Evolutionary conservation across 1,284 basidiomycete genomes (phyloP).

Genomic region (Rhodotorula mucilaginosa): DNA sequence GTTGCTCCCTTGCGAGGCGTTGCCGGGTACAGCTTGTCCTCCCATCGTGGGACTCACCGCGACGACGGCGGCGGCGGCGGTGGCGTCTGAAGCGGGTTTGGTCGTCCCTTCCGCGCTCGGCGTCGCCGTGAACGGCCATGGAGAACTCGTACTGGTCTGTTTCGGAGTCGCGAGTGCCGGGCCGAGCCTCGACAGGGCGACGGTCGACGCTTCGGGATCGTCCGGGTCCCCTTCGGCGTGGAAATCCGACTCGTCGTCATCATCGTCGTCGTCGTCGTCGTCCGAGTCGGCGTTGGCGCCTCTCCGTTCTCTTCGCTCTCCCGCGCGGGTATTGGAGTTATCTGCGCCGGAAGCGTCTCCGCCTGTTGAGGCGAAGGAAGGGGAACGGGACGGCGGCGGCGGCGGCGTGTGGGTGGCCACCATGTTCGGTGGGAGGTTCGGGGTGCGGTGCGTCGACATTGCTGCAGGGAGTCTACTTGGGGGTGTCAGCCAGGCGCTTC

Average conservation of each 20-base stretch:
- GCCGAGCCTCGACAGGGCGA: conserved; percentile 13
- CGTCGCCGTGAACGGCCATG: conserved; percentile 37
- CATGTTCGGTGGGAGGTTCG: conserved; percentile 9
- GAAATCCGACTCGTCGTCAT: conserved; percentile 31
- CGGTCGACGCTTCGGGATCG: conserved; percentile 13
- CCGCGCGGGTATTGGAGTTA: conserved; percentile 45
- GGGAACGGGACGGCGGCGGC: conserved; percentile 38
- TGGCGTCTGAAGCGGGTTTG: not conserved
- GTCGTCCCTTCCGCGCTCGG: not conserved
- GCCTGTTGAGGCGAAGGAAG: conserved; percentile 45
- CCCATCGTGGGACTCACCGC: too few relatives aligned
- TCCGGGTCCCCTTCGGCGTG: conserved; percentile 19
- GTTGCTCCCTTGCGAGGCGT: not conserved
- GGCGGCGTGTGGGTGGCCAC: conserved; percentile 14
- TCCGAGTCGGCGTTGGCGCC: conserved; percentile 30
- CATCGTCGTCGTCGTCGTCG: conserved; percentile 24
- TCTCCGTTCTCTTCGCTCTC: conserved; percentile 26
- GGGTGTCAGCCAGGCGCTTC: not conserved
- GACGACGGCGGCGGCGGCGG: not conserved
- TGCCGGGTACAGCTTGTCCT: not conserved
- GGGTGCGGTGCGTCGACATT: not conserved
- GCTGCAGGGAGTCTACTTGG: not conserved
- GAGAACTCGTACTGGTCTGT: conserved; percentile 9
- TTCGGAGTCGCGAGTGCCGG: conserved; percentile 43
- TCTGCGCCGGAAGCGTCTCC: conserved; percentile 40